Evolutionary conservation across 192 early-diverging fungal genomes (phyloP), one percentile per base, ranked within the genome.

Genomic region (Lobosporangium transversale): DNA sequence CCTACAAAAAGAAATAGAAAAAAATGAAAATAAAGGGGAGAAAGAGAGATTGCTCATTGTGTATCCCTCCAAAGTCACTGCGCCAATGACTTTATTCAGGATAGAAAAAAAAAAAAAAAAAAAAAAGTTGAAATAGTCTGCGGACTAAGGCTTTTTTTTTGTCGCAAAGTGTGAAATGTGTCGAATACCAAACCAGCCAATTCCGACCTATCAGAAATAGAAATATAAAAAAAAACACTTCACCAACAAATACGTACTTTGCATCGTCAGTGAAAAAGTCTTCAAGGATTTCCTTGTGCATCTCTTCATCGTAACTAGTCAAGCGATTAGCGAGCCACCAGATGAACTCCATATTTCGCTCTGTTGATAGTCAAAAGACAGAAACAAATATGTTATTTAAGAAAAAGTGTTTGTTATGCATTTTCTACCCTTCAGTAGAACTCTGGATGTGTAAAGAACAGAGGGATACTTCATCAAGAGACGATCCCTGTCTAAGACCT

Each of bases 181-280:
- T n/a, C n/a, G n/a, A n/a, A n/a, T n/a, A n/a, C n/a, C n/a, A n/a
- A n/a, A n/a, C n/a, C n/a, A n/a, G n/a, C n/a, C n/a, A n/a, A n/a
- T n/a, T n/a, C n/a, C n/a, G n/a, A n/a, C n/a, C n/a, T n/a, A n/a
- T n/a, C n/a, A n/a, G n/a, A n/a, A n/a, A n/a, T n/a, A n/a, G n/a
- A n/a, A n/a, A n/a, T 40, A 14, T 27, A 59, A 61, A 60, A 60
- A 48, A 31, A 48, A 47, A 60, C 2, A 3, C 29, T 4, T 30
- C 24, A 42, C 56, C 37, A 40, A 40, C 37, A 7, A 14, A 48
- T 51, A 66, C 57, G 17, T 76, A 76, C 73, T 68, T 65, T 30
- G 86, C 86, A 55, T 83, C 84, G 43, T 66, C 55, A 9, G 76
- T 81, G 62, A 85, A 88, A 44, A 83, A 88, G 24, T 81, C 82